Percentiles rank a stretch among this genome's conserved stretches.
These are phyloP conservation scores for Sideroxylon spinosum DNA, from an alignment of 179 eudicot species.

Conservation along the genomic window DNA sequence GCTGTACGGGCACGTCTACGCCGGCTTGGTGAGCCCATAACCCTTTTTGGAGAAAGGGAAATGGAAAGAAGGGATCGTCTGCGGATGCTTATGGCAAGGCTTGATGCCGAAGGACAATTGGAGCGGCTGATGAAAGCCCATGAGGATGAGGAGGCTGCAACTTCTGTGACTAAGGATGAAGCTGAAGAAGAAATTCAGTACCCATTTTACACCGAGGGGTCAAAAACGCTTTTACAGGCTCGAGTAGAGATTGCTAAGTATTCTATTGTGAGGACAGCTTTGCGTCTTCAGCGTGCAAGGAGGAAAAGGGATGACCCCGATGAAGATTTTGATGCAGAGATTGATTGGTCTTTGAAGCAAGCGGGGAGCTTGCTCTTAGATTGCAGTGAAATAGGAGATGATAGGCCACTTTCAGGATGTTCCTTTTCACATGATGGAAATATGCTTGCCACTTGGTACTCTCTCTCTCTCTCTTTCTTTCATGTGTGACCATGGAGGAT, in stretches of 20 bases:
- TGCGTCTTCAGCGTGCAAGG: slow-evolving; percentile 65
- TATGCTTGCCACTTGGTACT: slow-evolving; percentile 84
- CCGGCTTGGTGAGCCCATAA: slow-evolving; percentile 82
- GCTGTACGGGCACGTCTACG: slow-evolving; percentile 78
- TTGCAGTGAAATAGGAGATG: slow-evolving; percentile 92
- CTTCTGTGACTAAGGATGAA: slow-evolving; percentile 39
- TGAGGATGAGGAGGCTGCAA: slow-evolving; percentile 81
- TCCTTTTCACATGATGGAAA: slow-evolving; percentile 74
- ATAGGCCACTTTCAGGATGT: slow-evolving; percentile 83
- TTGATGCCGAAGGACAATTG: slow-evolving; percentile 83
- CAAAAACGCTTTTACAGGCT: slow-evolving; percentile 54
- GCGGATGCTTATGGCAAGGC: slow-evolving; percentile 82
- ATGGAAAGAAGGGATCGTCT: slow-evolving; percentile 91
- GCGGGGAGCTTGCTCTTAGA: slow-evolving; percentile 61
- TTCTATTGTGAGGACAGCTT: slow-evolving; percentile 59
- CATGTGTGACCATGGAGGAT: background rate
- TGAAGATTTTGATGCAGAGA: slow-evolving; percentile 90
- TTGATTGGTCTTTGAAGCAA: slow-evolving; percentile 68
- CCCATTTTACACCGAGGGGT: slow-evolving; percentile 86
- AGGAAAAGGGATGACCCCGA: slow-evolving; percentile 90
- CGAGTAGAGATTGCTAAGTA: slow-evolving; percentile 60
- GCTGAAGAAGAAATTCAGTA: slow-evolving; percentile 66
- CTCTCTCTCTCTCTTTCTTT: background rate
- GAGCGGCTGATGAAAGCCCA: slow-evolving; percentile 83
- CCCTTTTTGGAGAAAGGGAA: slow-evolving; percentile 89